Percentiles rank a stretch among this genome's conserved stretches.
These are phyloP conservation scores for Parietichytrium sp. DNA, from an alignment of 108 stramenopile species.

Conservation along the genomic window DNA sequence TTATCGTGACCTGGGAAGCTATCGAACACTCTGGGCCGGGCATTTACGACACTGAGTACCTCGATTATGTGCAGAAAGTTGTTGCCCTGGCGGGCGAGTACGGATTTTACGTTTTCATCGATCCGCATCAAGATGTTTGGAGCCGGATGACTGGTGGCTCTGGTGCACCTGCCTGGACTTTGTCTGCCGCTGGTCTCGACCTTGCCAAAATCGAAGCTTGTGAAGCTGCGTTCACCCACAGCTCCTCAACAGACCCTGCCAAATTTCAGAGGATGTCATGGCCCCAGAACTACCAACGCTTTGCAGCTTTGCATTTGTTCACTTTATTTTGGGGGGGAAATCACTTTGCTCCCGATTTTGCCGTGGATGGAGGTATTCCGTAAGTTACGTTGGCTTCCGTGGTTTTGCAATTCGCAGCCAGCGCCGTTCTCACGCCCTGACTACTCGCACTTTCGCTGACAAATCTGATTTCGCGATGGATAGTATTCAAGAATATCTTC, in stretches of 20 bases:
- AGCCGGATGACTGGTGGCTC: slow-evolving; percentile 60
- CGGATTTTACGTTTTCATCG: slow-evolving; percentile 49
- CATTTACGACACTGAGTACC: slow-evolving; percentile 50
- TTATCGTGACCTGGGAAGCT: slow-evolving; percentile 57
- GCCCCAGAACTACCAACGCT: slow-evolving; percentile 29
- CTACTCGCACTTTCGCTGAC: too few species aligned
- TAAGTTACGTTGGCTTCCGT: too few species aligned
- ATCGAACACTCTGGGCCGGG: slow-evolving; percentile 57
- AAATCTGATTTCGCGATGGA: too few species aligned
- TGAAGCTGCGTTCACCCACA: slow-evolving; percentile 45
- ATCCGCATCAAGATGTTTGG: slow-evolving; percentile 61
- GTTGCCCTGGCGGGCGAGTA: slow-evolving; percentile 34
- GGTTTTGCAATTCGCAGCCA: too few species aligned
- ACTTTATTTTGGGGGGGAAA: slow-evolving; percentile 37
- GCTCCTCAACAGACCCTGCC: neutral
- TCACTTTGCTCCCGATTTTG: slow-evolving; percentile 39
- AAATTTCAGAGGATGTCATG: slow-evolving; percentile 35
- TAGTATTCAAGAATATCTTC: slow-evolving; percentile 32
- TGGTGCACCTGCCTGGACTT: slow-evolving; percentile 58
- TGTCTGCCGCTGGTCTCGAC: slow-evolving; percentile 51
- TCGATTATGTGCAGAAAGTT: slow-evolving; percentile 44
- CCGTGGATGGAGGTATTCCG: slow-evolving; percentile 34
- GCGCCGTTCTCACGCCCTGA: too few species aligned
- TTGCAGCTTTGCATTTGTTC: neutral
- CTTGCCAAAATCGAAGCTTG: slow-evolving; percentile 45